Evolutionary conservation across 2,329 filamentous ascomycete genomes (phyloP).

Genomic region (Penicillium sp.): DNA sequence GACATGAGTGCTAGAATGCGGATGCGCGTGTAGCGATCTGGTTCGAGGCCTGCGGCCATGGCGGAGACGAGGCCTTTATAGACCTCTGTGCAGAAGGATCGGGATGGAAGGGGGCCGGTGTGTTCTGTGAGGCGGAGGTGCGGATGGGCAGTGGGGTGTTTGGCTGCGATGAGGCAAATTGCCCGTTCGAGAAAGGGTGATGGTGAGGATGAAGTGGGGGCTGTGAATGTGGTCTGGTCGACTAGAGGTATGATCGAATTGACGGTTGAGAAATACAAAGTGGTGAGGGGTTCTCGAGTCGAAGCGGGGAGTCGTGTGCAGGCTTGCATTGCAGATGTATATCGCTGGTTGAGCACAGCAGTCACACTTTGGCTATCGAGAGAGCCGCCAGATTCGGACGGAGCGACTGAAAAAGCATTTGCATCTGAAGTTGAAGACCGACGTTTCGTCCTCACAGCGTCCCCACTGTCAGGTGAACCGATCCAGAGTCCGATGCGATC

Average conservation of each 20-base stretch:
- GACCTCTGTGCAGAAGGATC: conserved; percentile 44
- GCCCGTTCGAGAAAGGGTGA: conserved; percentile 40
- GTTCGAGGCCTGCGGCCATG: conserved; percentile 44
- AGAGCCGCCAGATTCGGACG: background rate
- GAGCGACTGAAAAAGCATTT: conserved; percentile 3
- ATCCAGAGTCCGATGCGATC: conserved; percentile 42
- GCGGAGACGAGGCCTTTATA: conserved; percentile 43
- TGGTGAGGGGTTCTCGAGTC: conserved; percentile 38
- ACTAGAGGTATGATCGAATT: conserved; percentile 46
- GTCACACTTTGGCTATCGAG: conserved; percentile 17
- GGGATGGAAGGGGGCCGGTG: conserved; percentile 38
- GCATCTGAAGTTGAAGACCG: conserved; percentile 5
- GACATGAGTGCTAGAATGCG: conserved; percentile 46
- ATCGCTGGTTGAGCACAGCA: conserved; percentile 31
- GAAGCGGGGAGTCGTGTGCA: conserved; percentile 37
- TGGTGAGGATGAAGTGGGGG: background rate
- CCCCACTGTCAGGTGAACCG: conserved; percentile 26
- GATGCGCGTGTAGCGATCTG: conserved; percentile 43
- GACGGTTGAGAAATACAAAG: conserved; percentile 44
- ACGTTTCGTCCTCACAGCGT: conserved; percentile 11
- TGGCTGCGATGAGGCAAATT: conserved; percentile 47
- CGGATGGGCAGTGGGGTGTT: conserved; percentile 38
- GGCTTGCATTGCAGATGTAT: conserved; percentile 31
- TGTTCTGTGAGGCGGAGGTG: conserved; percentile 37
- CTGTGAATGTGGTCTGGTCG: conserved; percentile 32